Evolutionary conservation across 345 rosid genomes (phyloP).

Genomic region (Trapa bicornis): DNA sequence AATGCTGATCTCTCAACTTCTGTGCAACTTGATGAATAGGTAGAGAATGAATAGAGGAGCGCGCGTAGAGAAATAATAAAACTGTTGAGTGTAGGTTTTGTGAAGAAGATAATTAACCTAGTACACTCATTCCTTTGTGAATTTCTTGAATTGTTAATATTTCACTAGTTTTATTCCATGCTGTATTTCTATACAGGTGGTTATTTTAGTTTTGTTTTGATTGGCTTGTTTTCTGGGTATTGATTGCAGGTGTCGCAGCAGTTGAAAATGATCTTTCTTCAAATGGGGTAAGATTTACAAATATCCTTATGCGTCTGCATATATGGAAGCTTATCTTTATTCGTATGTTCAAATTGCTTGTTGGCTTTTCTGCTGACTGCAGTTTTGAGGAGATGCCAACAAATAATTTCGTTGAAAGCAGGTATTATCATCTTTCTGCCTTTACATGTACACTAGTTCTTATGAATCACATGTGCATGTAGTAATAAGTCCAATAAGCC

Average conservation of each 20-base stretch:
- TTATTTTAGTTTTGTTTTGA: not conserved
- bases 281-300: constrained; percentile 48
- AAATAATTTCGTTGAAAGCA: constrained; percentile 88
- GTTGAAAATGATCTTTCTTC: constrained; percentile 67
- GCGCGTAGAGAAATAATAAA: too few species aligned
- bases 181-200: not conserved
- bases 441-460: not conserved
- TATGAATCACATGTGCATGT: not conserved
- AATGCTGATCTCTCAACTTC: too few species aligned
- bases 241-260: constrained; percentile 59
- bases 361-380: constrained; percentile 16
- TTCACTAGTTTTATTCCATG: not conserved
- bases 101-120: too few species aligned
- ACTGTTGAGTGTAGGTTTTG: too few species aligned
- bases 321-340: not conserved
- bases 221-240: constrained; percentile 3
- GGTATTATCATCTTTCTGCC: constrained; percentile 27
- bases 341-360: not conserved
- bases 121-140: too few species aligned
- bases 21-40: too few species aligned
- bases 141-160: not conserved
- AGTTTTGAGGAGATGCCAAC: constrained; percentile 98
- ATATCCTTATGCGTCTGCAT: not conserved
- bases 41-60: too few species aligned
- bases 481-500: not conserved